Base-by-base conservation (phyloP, 805 yeast genomes). In the Metschnikowia drakensbergensis region DNA sequence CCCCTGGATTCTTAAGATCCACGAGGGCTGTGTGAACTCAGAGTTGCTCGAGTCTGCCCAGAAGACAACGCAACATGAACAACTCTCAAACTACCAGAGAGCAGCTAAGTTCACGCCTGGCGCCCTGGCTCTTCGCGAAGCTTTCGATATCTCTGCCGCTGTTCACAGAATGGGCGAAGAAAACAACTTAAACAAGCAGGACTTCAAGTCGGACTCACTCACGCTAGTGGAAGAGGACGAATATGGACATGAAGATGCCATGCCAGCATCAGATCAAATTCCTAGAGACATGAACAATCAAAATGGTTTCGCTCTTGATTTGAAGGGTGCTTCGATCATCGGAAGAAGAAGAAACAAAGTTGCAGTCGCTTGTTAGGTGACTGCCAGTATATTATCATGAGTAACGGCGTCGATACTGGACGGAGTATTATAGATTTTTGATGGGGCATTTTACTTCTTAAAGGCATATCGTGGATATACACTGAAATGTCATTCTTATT, bases 91-190 rank as follows among this genome's bases (percentile, higher is more conserved):
- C 34, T 54, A 54, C 49, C 53, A 54, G 32, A 59, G 60, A 46
- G 54, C 58, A 30, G 74, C 68, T 3, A 47, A 76, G 49, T 81
- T 79, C 59, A 79, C 85, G 3, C 90, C 90, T 4, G 89, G 88
- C 2, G 89, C 90, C 0, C 85, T 83, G 42, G 88, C 89, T 0
- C 76, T 88, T 66, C 82, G 88, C 55, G 96, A 88, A 58, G 95
- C 91, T 9, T 88, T 88, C 64, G 96, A 88, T 59, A 82, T 88
- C 6, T 83, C 90, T 28, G 85, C 88, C 44, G 95, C 96, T 5
- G 89, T 88, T 13, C 92, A 88, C 61, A 81, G 96, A 58, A 77
- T 79, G 70, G 89, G 85, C 45, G 87, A 83, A 61, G 91, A 85
- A 56, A 72, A 75, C 6, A 74, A 77, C 6, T 60, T 69, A 41